Percentiles rank a stretch among this genome's conserved stretches.
phyloP scores from a whole-genome alignment of 192 early-diverging fungal genomes.

The Umbelopsis isabellina region DNA sequence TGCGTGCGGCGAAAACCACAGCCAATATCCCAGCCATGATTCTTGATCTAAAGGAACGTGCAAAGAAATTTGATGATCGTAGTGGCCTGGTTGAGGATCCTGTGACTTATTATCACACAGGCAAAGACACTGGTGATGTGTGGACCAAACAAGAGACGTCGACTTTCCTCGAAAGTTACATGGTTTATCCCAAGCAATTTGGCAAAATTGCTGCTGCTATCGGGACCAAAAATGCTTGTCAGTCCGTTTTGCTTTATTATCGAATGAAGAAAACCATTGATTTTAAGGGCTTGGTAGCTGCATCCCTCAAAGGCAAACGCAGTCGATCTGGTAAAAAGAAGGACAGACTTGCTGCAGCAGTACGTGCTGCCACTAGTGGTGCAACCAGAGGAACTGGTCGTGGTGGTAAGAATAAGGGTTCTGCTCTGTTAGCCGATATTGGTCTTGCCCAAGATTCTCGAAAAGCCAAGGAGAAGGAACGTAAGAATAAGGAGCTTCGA shows the following conservation, averaged over 20 bases:
- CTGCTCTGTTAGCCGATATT: conserved; percentile 54
- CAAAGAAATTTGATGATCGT: conserved; percentile 58
- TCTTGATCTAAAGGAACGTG: conserved; percentile 58
- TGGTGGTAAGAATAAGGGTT: conserved; percentile 42
- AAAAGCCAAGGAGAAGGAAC: conserved; percentile 44
- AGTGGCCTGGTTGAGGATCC: conserved; percentile 65
- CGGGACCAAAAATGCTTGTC: conserved; percentile 64
- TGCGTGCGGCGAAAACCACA: conserved; percentile 70
- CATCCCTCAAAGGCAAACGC: conserved; percentile 40
- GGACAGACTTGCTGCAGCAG: conserved; percentile 37
- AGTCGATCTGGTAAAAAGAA: conserved; percentile 55
- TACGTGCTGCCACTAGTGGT: conserved; percentile 43
- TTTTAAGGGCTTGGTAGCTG: conserved; percentile 65
- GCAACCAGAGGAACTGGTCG: conserved; percentile 36
- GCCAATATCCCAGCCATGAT: conserved; percentile 78
- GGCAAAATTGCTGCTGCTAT: conserved; percentile 68
- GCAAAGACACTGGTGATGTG: conserved; percentile 54
- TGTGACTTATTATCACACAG: conserved; percentile 61
- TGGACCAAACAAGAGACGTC: conserved; percentile 72
- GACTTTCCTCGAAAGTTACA: conserved; percentile 66
- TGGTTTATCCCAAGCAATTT: conserved; percentile 76
- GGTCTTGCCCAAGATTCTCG: conserved; percentile 51
- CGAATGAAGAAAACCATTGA: conserved; percentile 75
- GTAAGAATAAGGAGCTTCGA: conserved; percentile 49
- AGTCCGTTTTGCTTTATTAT: conserved; percentile 81